Conservation (phyloP, 345 rosid genomes). For the Heritiera fomes region DNA sequence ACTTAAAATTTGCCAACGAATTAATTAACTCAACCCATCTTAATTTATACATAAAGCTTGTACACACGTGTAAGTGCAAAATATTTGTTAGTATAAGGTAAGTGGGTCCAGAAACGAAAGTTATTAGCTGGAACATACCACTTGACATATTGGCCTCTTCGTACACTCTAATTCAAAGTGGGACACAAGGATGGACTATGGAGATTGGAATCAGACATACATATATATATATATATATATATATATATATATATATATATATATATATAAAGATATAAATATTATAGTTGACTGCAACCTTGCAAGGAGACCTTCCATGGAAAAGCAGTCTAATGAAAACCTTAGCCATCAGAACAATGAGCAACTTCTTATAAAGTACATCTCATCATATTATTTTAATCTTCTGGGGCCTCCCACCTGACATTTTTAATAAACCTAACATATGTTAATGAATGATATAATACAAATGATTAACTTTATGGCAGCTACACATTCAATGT, state of each 20-base stretch:
- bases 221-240: no score
- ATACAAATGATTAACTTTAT: neutral
- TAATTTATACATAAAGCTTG: neutral
- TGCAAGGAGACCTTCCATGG: slow-evolving; percentile 15
- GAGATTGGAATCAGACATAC: neutral
- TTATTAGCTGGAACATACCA: slow-evolving; percentile 13
- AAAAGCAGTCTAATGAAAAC: neutral
- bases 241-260: no score
- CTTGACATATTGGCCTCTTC: slow-evolving; percentile 21
- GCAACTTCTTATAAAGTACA: slow-evolving; percentile 24
- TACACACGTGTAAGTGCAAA: neutral
- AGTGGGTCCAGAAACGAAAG: slow-evolving; percentile 17
- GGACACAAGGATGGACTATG: slow-evolving; percentile 17
- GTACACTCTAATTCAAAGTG: slow-evolving; percentile 19
- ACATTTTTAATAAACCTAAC: neutral
- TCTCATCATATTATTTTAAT: neutral
- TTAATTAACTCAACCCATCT: no score
- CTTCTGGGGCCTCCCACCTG: neutral
- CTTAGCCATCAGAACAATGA: slow-evolving; percentile 13
- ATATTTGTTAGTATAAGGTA: neutral
- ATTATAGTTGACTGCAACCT: slow-evolving; percentile 21
- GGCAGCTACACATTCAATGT: neutral
- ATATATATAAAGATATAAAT: no score
- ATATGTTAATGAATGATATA: neutral
- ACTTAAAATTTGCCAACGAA: no score